Evolutionary conservation across 2,329 filamentous ascomycete genomes (phyloP).

Genomic region (Diaporthe capsici): DNA sequence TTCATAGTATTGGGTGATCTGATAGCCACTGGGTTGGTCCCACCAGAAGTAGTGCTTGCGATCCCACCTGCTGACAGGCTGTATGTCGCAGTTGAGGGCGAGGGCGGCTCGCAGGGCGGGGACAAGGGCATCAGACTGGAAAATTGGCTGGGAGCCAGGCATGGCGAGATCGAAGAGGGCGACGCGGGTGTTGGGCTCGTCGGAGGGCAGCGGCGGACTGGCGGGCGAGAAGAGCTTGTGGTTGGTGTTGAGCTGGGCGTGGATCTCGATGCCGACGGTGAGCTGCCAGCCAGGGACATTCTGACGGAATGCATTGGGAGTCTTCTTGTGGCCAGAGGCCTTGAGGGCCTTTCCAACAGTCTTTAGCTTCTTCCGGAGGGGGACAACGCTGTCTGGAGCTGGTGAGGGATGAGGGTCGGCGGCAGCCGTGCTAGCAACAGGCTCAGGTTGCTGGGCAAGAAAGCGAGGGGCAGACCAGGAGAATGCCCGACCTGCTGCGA

Average conservation of each 20-base stretch:
- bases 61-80: slow-evolving; percentile 86
- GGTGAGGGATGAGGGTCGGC: not conserved
- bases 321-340: slow-evolving; percentile 58
- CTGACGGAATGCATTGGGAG: slow-evolving; percentile 62
- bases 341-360: slow-evolving; percentile 72
- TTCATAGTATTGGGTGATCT: slow-evolving; percentile 96
- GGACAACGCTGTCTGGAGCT: slow-evolving; percentile 52
- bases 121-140: slow-evolving; percentile 86
- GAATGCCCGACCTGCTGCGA: slow-evolving; percentile 11
- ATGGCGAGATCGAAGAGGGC: slow-evolving; percentile 90
- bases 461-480: not conserved
- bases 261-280: slow-evolving; percentile 96
- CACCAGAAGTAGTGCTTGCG: slow-evolving; percentile 99
- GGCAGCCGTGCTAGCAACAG: not conserved
- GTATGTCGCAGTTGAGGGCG: slow-evolving; percentile 84
- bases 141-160: slow-evolving; percentile 88
- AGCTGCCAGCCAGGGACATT: slow-evolving; percentile 84
- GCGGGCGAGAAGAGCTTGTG: slow-evolving; percentile 91
- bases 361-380: slow-evolving; percentile 80
- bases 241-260: slow-evolving; percentile 92
- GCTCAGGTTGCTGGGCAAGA: not conserved
- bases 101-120: slow-evolving; percentile 93
- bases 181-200: slow-evolving; percentile 86
- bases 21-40: slow-evolving; percentile 96
- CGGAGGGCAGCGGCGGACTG: slow-evolving; percentile 62